Base-by-base conservation (phyloP, 106 monocot genomes). In the Dendrobium officinale region DNA sequence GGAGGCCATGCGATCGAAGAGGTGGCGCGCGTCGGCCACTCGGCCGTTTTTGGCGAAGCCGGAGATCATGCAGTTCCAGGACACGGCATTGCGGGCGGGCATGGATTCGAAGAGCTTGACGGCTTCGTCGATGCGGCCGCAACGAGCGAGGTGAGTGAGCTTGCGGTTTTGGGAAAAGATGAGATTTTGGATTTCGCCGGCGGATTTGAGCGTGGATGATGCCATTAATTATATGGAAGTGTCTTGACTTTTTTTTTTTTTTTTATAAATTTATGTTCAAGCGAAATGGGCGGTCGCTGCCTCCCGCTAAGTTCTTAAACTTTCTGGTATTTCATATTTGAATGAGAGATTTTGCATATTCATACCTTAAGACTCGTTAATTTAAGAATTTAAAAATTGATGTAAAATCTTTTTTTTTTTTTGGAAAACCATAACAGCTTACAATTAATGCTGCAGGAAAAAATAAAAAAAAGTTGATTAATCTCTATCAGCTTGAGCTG, bases 91-190 rank as follows among this genome's bases (percentile, higher is more conserved):
- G 4, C 93, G 85, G 51, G 20, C 45, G 18, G 80, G 56, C 90
- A 90, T 89, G 44, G 27, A 4, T 70, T 78, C 51, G 85, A 93
- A 93, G 11, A 93, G 15, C 10, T 47, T 73, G 72, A 84, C 20
- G 13, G 93, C 93, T 73, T 93, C 87, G 22, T 90, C 88, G 80
- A 93, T 80, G 45, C 83, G 75, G 29, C 88, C 93, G 45, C 80
- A 85, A n/a, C 59, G 83, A 22, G 83, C 78, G 9, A 90, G 84
- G 22, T 82, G 88, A 51, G 90, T 90, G 7, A 93, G 85, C 77
- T 81, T 85, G 0, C 78, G 73, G 45, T 93, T 93, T 64, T 88
- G 86, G 9, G 51, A 42, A 77, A 84, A 88, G 75, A 88, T 55
- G 22, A 86, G 75, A 80, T 13, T 75, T 70, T 79, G 74, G 42